Evolutionary conservation across 257 asterid species (phyloP).

Genomic region (Craterostigma plantagineum): DNA sequence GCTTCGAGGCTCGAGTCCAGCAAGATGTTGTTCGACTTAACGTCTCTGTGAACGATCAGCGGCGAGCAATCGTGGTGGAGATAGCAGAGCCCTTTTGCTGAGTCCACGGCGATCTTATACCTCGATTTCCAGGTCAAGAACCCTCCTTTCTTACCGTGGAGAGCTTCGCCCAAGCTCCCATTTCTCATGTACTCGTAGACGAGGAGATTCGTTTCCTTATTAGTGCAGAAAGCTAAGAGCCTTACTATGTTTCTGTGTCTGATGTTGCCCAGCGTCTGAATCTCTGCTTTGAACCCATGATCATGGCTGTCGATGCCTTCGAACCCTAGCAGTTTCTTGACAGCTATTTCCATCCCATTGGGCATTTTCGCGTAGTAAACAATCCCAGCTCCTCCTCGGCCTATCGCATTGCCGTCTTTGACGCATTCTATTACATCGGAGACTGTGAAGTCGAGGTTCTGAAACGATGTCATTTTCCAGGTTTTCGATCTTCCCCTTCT

Average conservation of each 20-base stretch:
- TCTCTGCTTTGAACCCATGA: constrained; percentile 80
- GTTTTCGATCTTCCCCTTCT: constrained; percentile 20
- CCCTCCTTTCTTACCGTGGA: constrained; percentile 78
- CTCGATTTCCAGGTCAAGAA: constrained; percentile 55
- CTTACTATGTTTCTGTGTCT: constrained; percentile 74
- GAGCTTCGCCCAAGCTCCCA: constrained; percentile 86
- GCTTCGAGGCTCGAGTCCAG: constrained; percentile 68
- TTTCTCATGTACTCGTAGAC: constrained; percentile 90
- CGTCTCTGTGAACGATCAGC: constrained; percentile 78
- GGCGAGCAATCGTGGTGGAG: constrained; percentile 92
- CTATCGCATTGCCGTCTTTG: constrained; percentile 84
- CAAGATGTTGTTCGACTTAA: constrained; percentile 73
- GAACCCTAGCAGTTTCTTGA: constrained; percentile 53
- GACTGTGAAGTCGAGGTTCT: constrained; percentile 52
- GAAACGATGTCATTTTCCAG: constrained; percentile 82
- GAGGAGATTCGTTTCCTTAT: constrained; percentile 66
- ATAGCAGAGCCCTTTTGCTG: constrained; percentile 83
- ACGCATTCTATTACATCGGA: constrained; percentile 64
- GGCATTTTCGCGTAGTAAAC: constrained; percentile 76
- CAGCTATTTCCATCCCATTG: constrained; percentile 72
- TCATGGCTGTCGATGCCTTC: constrained; percentile 42
- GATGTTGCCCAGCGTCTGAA: constrained; percentile 68
- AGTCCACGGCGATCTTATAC: constrained; percentile 61
- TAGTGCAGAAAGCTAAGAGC: constrained; percentile 65
- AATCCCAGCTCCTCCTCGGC: constrained; percentile 85